A percentile compares a stretch with the other conserved stretches of the same genome.
Evolutionary conservation across 2,329 filamentous ascomycete species (phyloP).

Genomic region (Stylonectria norvegica): DNA sequence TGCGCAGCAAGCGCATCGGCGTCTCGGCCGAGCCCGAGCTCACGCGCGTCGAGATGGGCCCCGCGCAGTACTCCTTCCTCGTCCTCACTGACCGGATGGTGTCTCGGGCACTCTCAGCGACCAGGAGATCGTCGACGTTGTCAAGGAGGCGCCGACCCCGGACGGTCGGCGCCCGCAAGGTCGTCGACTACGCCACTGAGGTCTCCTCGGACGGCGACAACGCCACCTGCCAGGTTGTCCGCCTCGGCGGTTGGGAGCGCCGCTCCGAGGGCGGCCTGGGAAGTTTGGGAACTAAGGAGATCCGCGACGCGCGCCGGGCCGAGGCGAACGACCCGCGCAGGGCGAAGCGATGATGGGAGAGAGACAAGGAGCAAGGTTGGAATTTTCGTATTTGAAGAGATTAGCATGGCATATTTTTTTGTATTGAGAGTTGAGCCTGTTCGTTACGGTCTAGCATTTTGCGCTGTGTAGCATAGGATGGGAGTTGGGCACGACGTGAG

Average conservation of each 20-base stretch:
- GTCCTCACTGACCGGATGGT: constrained; percentile 86
- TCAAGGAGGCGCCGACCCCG: constrained; percentile 90
- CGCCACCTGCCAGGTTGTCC: constrained; percentile 64
- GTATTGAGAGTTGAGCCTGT: constrained; percentile 9
- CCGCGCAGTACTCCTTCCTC: constrained; percentile 85
- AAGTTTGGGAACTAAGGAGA: constrained; percentile 87
- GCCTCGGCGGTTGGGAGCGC: constrained; percentile 67
- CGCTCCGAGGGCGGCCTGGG: constrained; percentile 82
- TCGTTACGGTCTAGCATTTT: constrained; percentile 10
- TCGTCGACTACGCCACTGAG: constrained; percentile 87
- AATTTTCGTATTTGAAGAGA: too few relatives aligned
- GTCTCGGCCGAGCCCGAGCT: constrained; percentile 94
- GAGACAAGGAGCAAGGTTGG: too few relatives aligned
- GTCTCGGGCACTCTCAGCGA: constrained; percentile 82
- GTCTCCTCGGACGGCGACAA: constrained; percentile 67
- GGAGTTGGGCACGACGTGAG: constrained; percentile 26
- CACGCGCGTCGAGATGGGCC: constrained; percentile 69
- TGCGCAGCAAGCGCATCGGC: constrained; percentile 84
- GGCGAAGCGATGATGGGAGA: constrained; percentile 47
- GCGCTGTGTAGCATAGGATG: constrained; percentile 21
- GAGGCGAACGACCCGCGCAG: constrained; percentile 81
- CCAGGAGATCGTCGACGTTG: constrained; percentile 92
- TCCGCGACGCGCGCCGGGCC: constrained; percentile 74
- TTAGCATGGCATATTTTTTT: too few relatives aligned
- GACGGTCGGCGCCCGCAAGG: constrained; percentile 75